phyloP scores from a whole-genome alignment of 495 filamentous ascomycete species.

The Talaromyces nanjingensis region DNA sequence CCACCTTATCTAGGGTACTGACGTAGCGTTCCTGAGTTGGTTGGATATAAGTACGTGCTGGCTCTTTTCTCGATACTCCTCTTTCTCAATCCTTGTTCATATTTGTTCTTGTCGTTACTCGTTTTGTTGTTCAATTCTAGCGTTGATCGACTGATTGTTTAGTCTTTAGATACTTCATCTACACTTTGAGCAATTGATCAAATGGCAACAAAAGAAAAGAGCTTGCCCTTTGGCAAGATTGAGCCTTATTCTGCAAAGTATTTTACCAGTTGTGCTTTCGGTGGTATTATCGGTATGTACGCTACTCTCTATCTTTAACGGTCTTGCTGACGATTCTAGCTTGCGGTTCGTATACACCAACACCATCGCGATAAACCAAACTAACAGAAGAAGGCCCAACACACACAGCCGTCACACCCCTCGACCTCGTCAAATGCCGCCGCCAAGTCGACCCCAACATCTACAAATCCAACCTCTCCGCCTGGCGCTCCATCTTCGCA shows the following conservation, averaged over 20 bases:
- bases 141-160: not conserved
- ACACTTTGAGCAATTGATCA: not conserved
- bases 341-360: constrained; percentile 41
- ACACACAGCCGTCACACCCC: constrained; percentile 53
- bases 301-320: not conserved
- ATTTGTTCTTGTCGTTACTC: not conserved
- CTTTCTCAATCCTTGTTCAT: not conserved
- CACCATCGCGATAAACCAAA: not conserved
- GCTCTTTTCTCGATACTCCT: too few species aligned
- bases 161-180: not conserved
- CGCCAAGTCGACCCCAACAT: constrained; percentile 67
- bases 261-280: constrained; percentile 56
- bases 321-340: constrained; percentile 26
- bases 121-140: not conserved
- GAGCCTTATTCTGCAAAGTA: constrained; percentile 63
- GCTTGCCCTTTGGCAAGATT: constrained; percentile 47
- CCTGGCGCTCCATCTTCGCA: constrained; percentile 58
- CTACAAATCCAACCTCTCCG: constrained; percentile 60
- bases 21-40: not conserved
- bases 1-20: not conserved
- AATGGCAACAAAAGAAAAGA: constrained; percentile 33
- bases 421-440: constrained; percentile 64
- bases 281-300: constrained; percentile 55
- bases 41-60: not conserved
- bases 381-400: constrained; percentile 30